Percentiles rank a stretch among this genome's conserved stretches.
Conservation (phyloP, 163 green algal species). For the Chlamydomonas reinhardtii region DNA sequence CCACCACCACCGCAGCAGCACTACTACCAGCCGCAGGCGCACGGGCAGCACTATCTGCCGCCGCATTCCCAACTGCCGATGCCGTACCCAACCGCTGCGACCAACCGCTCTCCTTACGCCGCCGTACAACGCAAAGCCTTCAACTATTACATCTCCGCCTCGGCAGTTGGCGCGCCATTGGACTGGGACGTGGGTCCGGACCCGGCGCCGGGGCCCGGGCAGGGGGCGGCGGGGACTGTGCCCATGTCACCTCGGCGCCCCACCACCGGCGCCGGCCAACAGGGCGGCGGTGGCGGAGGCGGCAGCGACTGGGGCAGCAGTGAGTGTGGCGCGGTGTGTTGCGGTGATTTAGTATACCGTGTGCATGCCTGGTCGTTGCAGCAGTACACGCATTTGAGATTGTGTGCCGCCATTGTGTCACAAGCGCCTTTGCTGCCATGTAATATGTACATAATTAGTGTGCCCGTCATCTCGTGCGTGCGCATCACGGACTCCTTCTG, state of each 20-base stretch:
- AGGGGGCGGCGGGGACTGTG: background rate
- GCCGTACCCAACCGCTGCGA: too few species aligned
- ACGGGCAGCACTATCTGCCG: background rate
- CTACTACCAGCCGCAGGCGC: background rate
- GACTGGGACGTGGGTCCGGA: slow-evolving; percentile 16
- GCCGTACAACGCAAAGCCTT: background rate
- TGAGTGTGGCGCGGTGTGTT: background rate
- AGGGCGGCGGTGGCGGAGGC: background rate
- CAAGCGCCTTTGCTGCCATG: too few species aligned
- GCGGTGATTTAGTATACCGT: too few species aligned
- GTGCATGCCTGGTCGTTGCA: too few species aligned
- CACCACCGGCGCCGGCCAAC: background rate
- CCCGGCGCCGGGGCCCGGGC: background rate
- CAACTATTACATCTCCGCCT: slow-evolving; percentile 23
- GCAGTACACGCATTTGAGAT: too few species aligned
- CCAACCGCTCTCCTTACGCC: background rate
- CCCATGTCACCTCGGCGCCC: background rate
- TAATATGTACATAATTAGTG: too few species aligned
- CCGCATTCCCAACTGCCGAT: too few species aligned
- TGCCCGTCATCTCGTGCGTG: too few species aligned
- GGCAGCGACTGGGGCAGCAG: background rate
- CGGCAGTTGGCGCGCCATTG: slow-evolving; percentile 6
- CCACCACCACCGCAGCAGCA: background rate
- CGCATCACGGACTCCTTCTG: too few species aligned
- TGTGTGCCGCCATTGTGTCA: too few species aligned